phyloP scores from a whole-genome alignment of 345 rosid species.

The Draba incana region DNA sequence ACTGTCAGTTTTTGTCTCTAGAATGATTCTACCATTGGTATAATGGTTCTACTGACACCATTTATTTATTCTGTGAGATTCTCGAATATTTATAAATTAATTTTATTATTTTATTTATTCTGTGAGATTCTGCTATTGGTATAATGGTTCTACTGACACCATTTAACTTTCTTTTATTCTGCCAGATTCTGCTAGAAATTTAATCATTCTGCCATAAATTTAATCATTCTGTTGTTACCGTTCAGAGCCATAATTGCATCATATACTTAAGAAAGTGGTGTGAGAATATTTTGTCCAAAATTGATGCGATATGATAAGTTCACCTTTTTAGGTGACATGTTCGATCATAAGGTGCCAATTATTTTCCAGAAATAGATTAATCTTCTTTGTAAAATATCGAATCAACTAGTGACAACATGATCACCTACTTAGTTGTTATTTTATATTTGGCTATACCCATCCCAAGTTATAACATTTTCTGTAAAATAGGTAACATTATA shows the following conservation, averaged over 20 bases:
- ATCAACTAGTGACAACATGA: slow-evolving; percentile 27
- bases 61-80: too few relatives aligned
- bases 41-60: too few relatives aligned
- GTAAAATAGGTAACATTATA: slow-evolving; percentile 5
- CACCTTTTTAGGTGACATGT: slow-evolving; percentile 23
- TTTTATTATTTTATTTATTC: too few relatives aligned
- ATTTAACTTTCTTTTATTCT: too few relatives aligned
- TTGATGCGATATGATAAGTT: slow-evolving; percentile 26
- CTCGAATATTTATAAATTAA: too few relatives aligned
- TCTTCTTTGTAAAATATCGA: slow-evolving; percentile 15
- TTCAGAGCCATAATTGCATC: not conserved
- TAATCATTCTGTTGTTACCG: too few relatives aligned
- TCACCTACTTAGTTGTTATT: slow-evolving; percentile 22
- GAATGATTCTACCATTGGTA: too few relatives aligned
- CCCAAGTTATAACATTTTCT: not conserved
- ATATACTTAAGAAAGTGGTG: not conserved
- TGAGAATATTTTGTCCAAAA: slow-evolving; percentile 13
- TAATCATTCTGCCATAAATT: too few relatives aligned
- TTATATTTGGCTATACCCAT: not conserved
- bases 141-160: too few relatives aligned
- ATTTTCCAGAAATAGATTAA: slow-evolving; percentile 5
- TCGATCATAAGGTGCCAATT: slow-evolving; percentile 29
- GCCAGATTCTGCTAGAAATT: too few relatives aligned
- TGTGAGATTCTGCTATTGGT: too few relatives aligned
- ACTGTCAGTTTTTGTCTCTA: too few relatives aligned